These are phyloP conservation scores for Chloranthus sessilifolius DNA, from an alignment of 164 flowering plant genomes.

Conservation along the genomic window DNA sequence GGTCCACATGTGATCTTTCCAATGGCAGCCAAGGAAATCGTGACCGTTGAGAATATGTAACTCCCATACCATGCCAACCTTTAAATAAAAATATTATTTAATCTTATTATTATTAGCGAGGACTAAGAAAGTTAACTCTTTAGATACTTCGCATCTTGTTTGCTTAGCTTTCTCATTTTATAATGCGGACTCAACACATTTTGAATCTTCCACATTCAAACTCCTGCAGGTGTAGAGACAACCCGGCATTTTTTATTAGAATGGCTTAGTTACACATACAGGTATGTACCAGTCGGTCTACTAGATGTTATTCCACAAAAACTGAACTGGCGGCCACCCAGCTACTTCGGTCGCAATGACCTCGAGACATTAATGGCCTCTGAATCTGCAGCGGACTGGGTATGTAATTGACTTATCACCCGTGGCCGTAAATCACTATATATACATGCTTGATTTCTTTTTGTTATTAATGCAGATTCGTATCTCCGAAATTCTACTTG, in stretches of 20 bases:
- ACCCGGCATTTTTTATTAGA: slow-evolving; percentile 92
- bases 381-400: slow-evolving; percentile 99
- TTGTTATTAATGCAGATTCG: slow-evolving; percentile 47
- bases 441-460: not conserved
- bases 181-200: too few relatives aligned
- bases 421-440: not conserved
- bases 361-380: slow-evolving; percentile 96
- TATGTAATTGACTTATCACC: slow-evolving; percentile 16
- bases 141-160: too few relatives aligned
- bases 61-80: too few relatives aligned
- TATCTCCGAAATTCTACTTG: slow-evolving; percentile 90
- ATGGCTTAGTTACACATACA: slow-evolving; percentile 87
- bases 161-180: too few relatives aligned
- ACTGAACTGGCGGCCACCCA: slow-evolving; percentile 93
- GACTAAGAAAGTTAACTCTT: too few relatives aligned
- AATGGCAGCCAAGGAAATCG: too few relatives aligned
- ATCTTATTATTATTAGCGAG: too few relatives aligned
- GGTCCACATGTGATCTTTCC: too few relatives aligned
- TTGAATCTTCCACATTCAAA: not conserved
- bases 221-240: slow-evolving; percentile 81
- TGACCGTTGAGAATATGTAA: too few relatives aligned
- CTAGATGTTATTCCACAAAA: slow-evolving; percentile 75
- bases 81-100: too few relatives aligned
- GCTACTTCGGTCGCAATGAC: slow-evolving; percentile 80
- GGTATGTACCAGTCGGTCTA: slow-evolving; percentile 88